These are phyloP conservation scores for Thelonectria blattea DNA, from an alignment of 2,329 filamentous ascomycete genomes.

Conservation along the genomic window DNA sequence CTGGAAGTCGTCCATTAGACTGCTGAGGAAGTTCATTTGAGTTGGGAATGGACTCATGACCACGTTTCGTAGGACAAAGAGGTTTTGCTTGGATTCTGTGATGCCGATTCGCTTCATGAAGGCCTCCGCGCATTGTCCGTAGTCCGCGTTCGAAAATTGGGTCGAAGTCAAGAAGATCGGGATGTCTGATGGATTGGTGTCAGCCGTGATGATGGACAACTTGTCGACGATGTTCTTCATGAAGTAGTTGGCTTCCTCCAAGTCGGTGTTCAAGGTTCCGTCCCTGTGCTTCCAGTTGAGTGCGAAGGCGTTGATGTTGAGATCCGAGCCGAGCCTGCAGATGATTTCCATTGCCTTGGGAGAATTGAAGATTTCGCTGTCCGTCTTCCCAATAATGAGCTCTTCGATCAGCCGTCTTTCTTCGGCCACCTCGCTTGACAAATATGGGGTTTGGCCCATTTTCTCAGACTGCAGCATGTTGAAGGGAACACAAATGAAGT, in stretches of 20 bases:
- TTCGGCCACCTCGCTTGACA: slow-evolving; percentile 35
- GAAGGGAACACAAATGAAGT: slow-evolving; percentile 50
- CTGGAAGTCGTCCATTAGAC: slow-evolving; percentile 44
- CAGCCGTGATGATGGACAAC: slow-evolving; percentile 49
- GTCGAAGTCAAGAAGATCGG: slow-evolving; percentile 54
- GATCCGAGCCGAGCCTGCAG: slow-evolving; percentile 50
- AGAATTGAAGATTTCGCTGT: slow-evolving; percentile 44
- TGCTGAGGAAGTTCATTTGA: slow-evolving; percentile 46
- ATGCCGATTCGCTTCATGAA: slow-evolving; percentile 51
- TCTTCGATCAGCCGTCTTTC: slow-evolving; percentile 48
- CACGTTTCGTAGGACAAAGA: slow-evolving; percentile 55
- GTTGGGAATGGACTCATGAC: slow-evolving; percentile 55
- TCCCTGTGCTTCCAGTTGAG: slow-evolving; percentile 50
- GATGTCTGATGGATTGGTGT: slow-evolving; percentile 48
- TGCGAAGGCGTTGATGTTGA: slow-evolving; percentile 54
- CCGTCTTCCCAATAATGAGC: slow-evolving; percentile 46
- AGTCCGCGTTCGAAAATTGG: slow-evolving; percentile 46
- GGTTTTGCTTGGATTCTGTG: slow-evolving; percentile 39
- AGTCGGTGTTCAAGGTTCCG: slow-evolving; percentile 48
- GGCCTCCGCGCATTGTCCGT: slow-evolving; percentile 47
- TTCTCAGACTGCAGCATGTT: slow-evolving; percentile 49
- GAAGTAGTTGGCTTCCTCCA: slow-evolving; percentile 56
- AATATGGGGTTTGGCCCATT: slow-evolving; percentile 25
- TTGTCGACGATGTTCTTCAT: slow-evolving; percentile 51
- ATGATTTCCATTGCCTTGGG: slow-evolving; percentile 48